phyloP scores from a whole-genome alignment of 1,284 basidiomycete species.

The Leccinum ponderosum region DNA sequence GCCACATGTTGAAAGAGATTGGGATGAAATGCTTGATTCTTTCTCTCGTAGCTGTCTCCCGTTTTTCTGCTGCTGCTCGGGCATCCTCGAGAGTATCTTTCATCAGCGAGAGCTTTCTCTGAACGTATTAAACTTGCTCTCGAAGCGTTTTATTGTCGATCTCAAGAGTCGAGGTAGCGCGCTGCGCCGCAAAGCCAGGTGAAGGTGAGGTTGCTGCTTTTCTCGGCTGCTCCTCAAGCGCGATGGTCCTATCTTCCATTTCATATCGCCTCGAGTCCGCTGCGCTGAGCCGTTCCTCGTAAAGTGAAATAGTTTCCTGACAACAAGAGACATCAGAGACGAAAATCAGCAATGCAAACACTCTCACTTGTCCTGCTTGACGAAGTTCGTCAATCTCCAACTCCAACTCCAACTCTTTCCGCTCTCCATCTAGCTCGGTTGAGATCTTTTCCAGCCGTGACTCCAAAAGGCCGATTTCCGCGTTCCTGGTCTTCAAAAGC shows the following conservation, averaged over 20 bases:
- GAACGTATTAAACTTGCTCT: constrained; percentile 86
- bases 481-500: constrained; percentile 52
- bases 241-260: constrained; percentile 66
- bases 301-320: constrained; percentile 89
- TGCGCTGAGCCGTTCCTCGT: constrained; percentile 81
- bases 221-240: constrained; percentile 58
- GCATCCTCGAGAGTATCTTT: constrained; percentile 89
- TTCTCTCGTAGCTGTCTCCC: constrained; percentile 66
- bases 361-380: constrained; percentile 74
- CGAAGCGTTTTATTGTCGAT: constrained; percentile 93
- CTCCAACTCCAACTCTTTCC: constrained; percentile 63
- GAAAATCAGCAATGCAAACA: constrained; percentile 3
- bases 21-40: constrained; percentile 61
- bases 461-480: constrained; percentile 55
- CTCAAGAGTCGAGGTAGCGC: constrained; percentile 64
- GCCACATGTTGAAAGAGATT: no score
- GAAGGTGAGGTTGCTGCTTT: constrained; percentile 39
- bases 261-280: constrained; percentile 77
- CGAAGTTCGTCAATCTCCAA: constrained; percentile 70
- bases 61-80: constrained; percentile 68
- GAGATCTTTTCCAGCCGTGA: constrained; percentile 48
- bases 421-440: constrained; percentile 62
- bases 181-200: constrained; percentile 39
- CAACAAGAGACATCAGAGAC: constrained; percentile 4
- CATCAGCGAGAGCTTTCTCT: constrained; percentile 70